These are phyloP conservation scores for Coemansia sp. DNA, from an alignment of 192 early-diverging fungal species.

Conservation along the genomic window DNA sequence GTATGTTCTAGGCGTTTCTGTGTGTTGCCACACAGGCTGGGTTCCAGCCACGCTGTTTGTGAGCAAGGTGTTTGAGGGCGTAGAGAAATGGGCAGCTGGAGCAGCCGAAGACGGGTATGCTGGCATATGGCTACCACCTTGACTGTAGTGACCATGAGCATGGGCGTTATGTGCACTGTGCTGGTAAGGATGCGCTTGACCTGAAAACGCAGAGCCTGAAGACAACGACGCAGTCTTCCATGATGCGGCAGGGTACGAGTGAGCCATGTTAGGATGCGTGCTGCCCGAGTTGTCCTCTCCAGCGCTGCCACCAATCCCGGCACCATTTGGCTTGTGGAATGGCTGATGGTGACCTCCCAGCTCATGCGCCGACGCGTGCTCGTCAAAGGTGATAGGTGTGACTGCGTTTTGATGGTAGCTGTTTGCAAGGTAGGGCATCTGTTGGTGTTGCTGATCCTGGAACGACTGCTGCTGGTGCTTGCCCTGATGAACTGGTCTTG, in stretches of 20 bases:
- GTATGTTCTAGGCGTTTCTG: conserved; percentile 30
- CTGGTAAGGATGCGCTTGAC: conserved; percentile 2
- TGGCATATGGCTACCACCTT: neutral
- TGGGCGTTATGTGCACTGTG: neutral
- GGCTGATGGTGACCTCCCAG: neutral
- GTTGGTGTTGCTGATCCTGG: neutral
- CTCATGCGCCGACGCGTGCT: neutral
- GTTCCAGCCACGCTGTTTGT: neutral
- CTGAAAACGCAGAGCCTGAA: neutral
- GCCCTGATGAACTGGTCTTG: neutral
- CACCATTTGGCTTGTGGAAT: neutral
- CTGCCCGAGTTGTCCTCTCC: neutral
- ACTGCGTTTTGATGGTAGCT: neutral
- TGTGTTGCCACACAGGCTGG: conserved; percentile 49
- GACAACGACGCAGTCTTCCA: conserved; percentile 1
- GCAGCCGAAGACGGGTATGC: neutral
- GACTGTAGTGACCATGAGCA: neutral
- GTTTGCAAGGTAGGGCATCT: neutral
- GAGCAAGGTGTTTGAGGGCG: conserved; percentile 1
- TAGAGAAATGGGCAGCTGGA: neutral
- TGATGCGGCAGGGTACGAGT: conserved; percentile 7
- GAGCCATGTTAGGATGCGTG: neutral
- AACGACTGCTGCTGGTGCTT: neutral
- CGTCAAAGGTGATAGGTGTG: neutral
- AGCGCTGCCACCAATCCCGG: neutral